Evolutionary conservation across 2,329 filamentous ascomycete species (phyloP).

Genomic region (Cladosporium oxysporum): DNA sequence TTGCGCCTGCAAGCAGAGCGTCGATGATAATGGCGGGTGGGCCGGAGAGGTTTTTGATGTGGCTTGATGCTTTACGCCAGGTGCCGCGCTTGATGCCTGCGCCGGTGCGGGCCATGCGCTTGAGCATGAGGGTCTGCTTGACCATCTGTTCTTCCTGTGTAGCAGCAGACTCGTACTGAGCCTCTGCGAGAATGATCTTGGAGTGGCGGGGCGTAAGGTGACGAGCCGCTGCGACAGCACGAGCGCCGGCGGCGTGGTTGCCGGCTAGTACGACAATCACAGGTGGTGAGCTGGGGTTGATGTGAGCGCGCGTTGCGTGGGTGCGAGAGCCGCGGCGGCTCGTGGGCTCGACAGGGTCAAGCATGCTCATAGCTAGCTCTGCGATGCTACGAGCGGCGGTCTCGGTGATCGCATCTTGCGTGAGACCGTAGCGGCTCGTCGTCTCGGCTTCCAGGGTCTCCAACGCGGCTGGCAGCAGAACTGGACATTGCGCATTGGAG

Average conservation of each 20-base stretch:
- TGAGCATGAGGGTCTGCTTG: constrained; percentile 80
- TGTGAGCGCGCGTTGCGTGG: constrained; percentile 24
- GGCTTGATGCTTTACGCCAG: constrained; percentile 60
- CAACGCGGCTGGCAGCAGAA: constrained; percentile 74
- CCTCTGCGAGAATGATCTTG: constrained; percentile 78
- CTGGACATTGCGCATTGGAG: constrained; percentile 57
- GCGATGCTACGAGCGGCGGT: constrained; percentile 88
- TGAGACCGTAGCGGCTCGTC: constrained; percentile 80
- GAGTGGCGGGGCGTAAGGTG: constrained; percentile 83
- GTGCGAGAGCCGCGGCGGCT: constrained; percentile 33
- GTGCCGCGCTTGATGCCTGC: constrained; percentile 60
- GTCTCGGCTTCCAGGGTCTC: constrained; percentile 90
- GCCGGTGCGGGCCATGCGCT: constrained; percentile 64
- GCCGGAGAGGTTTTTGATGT: constrained; percentile 57
- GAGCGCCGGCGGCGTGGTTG: constrained; percentile 87
- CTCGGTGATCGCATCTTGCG: constrained; percentile 87
- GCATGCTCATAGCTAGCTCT: constrained; percentile 66
- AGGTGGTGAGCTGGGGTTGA: constrained; percentile 58
- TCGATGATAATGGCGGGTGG: constrained; percentile 83
- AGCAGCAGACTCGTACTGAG: constrained; percentile 79
- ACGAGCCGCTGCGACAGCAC: constrained; percentile 80
- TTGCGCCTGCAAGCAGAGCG: constrained; percentile 81
- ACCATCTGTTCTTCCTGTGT: constrained; percentile 78
- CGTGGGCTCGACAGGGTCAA: constrained; percentile 25
- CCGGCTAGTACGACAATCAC: constrained; percentile 81